Evolutionary conservation across 805 yeast genomes (phyloP), one percentile per base, ranked within the genome.

Genomic region (Blastobotrys mokoenaii): DNA sequence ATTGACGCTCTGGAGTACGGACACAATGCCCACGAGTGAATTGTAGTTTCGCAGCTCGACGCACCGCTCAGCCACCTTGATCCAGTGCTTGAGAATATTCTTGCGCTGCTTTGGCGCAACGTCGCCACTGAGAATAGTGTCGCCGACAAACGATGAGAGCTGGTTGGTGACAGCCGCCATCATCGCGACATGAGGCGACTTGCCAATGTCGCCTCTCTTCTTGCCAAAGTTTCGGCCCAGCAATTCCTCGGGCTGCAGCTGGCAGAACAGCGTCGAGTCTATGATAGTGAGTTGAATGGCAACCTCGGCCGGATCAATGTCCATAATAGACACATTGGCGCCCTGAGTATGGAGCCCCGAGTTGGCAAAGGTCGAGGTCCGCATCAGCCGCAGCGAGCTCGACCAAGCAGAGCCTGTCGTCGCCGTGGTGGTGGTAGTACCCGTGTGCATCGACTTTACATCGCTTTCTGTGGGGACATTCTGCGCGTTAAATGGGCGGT

Each of bases 51-150:
- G 58, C 15, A 59, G 46, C 20, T 54, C 57, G 39, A 51, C 47
- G 49, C 64, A 50, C 36, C 56, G 58, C 25, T 60, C 56, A 9
- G 69, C 69, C 14, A 63, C 50, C 38, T 58, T 60, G 48, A 65
- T 62, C 69, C 69, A 65, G 34, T 53, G 60, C 51, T 61, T 60
- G 38, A 65, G 52, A 31, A 65, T 48, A 40, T 59, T 60, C 27
- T 56, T 52, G 27, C 69, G 58, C 29, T 52, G 52, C 46, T 63
- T 62, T 35, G 51, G 44, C 17, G 49, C 47, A 41, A 61, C 40
- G 15, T 57, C 60, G 16, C 51, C 55, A 4, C 54, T 50, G 30
- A 65, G 45, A 40, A 65, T 55, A 3, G 65, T 55, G 40, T 62
- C 65, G 10, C 66, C 64, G 6, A 65, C 66, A 51, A 62, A 61